Base-by-base conservation (phyloP, 306 rosid species). In the Myrica gale region DNA sequence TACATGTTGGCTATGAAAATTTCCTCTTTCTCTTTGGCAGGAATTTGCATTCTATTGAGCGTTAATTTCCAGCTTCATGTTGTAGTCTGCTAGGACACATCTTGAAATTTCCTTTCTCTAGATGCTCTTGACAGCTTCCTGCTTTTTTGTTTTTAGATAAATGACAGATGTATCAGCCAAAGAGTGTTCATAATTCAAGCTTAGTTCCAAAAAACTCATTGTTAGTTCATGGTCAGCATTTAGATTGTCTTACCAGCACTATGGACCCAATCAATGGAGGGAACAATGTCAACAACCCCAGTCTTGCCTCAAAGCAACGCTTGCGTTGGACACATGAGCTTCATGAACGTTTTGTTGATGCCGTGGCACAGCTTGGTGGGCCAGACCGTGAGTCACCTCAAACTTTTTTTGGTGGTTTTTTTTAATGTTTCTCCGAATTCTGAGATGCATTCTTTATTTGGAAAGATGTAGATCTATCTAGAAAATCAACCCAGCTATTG, bases 341-440 rank as follows among this genome's bases (percentile, higher is more conserved):
- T 79, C 99, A 95, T 71, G 97, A 95, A 68, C 96, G 96, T 81
- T 95, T 95, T 79, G 90, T 95, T 69, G 96, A 92, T 87, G 97
- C 99, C 23, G 99, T 95, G 76, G 91, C 90, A 77, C 97, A 95
- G 80, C 99, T 95, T 75, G 99, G 99, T 17, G 99, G 99, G 54
- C 97, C 99, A 73, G 99, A 95, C 83, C 93, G 99, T 95, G 91
- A 92, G 99, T 90, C 77, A 78, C 76, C 72, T 69, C 37, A 56
- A 55, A 78, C 21, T 76, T 3, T 63, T 44, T 80, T 77, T 82
- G n/a, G 76, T 43, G 61, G 62, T 45, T 65, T 57, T 57, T 68
- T 58, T 65, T 53, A 52, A 50, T 69, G 16, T 73, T 54, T 73
- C 23, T 21, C 11, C 17, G 3, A 16, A 62, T 16, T 50, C 37